phyloP scores from a whole-genome alignment of 495 filamentous ascomycete species.

The Polyplosphaeria fusca region DNA sequence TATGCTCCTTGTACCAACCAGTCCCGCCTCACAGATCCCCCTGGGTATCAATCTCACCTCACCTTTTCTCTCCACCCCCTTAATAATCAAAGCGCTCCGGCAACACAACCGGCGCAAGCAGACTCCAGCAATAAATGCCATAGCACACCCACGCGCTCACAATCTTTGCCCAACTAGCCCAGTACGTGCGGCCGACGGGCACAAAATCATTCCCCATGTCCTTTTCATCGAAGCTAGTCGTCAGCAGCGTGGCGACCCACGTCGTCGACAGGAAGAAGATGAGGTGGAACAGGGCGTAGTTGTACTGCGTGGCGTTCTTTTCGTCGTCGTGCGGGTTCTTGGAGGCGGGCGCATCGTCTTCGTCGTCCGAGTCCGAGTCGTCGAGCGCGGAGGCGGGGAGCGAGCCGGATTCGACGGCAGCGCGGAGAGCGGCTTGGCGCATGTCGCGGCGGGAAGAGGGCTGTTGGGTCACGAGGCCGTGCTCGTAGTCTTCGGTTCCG shows the following conservation, averaged over 20 bases:
- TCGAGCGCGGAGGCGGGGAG: constrained; percentile 88
- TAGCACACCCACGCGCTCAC: constrained; percentile 97
- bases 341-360: constrained; percentile 53
- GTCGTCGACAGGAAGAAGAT: constrained; percentile 96
- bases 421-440: constrained; percentile 84
- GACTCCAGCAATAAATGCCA: constrained; percentile 86
- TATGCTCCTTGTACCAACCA: too few relatives aligned
- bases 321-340: constrained; percentile 71
- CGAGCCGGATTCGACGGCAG: constrained; percentile 85
- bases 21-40: too few relatives aligned
- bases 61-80: background rate
- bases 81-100: constrained; percentile 78
- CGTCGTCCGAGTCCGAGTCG: constrained; percentile 69
- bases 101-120: constrained; percentile 79
- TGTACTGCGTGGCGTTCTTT: constrained; percentile 85
- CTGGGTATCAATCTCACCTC: background rate
- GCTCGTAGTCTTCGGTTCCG: constrained; percentile 66
- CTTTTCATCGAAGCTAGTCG: constrained; percentile 64
- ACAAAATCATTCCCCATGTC: constrained; percentile 70
- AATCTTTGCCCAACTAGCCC: constrained; percentile 99
- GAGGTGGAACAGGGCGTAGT: constrained; percentile 92
- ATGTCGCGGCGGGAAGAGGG: constrained; percentile 79
- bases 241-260: constrained; percentile 92
- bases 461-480: constrained; percentile 87
- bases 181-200: constrained; percentile 90